Percentiles rank a stretch among this genome's conserved stretches.
phyloP scores from a whole-genome alignment of 805 yeast genomes.

The Yamadazyma akitaensis region DNA sequence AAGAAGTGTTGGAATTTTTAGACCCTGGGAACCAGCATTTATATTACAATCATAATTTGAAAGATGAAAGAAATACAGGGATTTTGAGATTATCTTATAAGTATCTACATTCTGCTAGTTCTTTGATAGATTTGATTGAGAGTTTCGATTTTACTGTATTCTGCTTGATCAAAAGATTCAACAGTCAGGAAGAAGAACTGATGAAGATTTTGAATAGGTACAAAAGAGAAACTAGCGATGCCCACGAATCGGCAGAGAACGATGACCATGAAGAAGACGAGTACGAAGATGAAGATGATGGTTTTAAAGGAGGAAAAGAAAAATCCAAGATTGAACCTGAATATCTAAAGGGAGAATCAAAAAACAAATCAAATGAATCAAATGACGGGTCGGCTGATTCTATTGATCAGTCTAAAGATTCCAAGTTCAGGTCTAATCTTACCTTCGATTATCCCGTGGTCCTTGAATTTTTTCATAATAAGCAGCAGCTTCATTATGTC shows the following conservation, averaged over 20 bases:
- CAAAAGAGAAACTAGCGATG: conserved; percentile 3
- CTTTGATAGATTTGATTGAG: conserved; percentile 52
- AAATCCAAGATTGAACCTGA: background rate
- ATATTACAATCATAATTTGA: conserved; percentile 32
- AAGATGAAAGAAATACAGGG: conserved; percentile 47
- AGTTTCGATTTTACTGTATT: conserved; percentile 61
- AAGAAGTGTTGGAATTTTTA: conserved; percentile 41
- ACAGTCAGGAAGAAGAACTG: conserved; percentile 16
- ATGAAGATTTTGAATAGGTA: conserved; percentile 10
- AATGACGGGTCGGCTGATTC: background rate
- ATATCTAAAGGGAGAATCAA: background rate
- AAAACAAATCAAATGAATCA: background rate
- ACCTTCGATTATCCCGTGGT: conserved; percentile 49
- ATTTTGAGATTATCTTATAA: conserved; percentile 53
- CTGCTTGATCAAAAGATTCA: conserved; percentile 36
- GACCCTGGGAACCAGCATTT: conserved; percentile 34
- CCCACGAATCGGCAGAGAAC: too few species aligned
- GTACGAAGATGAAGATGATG: background rate
- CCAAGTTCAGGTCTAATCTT: conserved; percentile 19
- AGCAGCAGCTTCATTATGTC: conserved; percentile 67
- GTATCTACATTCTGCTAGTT: conserved; percentile 46
- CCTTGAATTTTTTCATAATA: conserved; percentile 70
- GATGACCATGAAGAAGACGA: background rate
- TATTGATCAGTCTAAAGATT: background rate
- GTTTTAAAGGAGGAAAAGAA: too few species aligned